Conservation (phyloP, 768 basidiomycete species). For the Lentinus tigrinus region DNA sequence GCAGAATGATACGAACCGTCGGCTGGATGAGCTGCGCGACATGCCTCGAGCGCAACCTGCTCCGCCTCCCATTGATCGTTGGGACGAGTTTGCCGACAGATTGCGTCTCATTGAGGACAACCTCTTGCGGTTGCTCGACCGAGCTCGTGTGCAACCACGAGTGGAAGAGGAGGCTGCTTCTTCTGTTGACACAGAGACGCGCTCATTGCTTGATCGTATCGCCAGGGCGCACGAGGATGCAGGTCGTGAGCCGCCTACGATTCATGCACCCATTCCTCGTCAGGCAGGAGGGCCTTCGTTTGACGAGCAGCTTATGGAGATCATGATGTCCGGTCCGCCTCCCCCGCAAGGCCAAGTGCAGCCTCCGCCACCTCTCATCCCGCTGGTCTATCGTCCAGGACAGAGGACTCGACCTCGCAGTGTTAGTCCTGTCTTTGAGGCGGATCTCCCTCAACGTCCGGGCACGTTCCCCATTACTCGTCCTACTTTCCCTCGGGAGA, state of each 20-base stretch:
- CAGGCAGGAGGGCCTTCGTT: slow-evolving; percentile 47
- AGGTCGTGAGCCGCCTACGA: slow-evolving; percentile 31
- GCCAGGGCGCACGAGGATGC: slow-evolving; percentile 26
- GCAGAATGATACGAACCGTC: slow-evolving; percentile 57
- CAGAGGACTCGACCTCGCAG: slow-evolving; percentile 41
- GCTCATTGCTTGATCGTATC: slow-evolving; percentile 25
- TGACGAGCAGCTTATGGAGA: slow-evolving; percentile 58
- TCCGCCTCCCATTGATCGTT: slow-evolving; percentile 8
- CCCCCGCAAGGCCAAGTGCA: slow-evolving; percentile 40
- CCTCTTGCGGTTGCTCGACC: slow-evolving; percentile 23
- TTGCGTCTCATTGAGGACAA: slow-evolving; percentile 31
- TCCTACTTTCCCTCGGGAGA: neutral
- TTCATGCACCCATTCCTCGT: slow-evolving; percentile 45
- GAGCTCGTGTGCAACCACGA: slow-evolving; percentile 13
- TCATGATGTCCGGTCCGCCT: slow-evolving; percentile 48
- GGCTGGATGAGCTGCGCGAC: slow-evolving; percentile 48
- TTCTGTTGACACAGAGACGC: slow-evolving; percentile 30
- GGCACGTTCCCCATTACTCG: slow-evolving; percentile 21
- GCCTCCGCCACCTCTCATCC: slow-evolving; percentile 51
- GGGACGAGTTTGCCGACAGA: slow-evolving; percentile 24
- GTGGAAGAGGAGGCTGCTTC: slow-evolving; percentile 23
- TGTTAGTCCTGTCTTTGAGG: slow-evolving; percentile 36
- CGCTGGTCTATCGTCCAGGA: slow-evolving; percentile 54
- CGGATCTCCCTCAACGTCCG: slow-evolving; percentile 31
- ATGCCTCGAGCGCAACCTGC: neutral